Evolutionary conservation across 1,139 yeast species (phyloP).

Genomic region (Arxiozyma heterogenica): DNA sequence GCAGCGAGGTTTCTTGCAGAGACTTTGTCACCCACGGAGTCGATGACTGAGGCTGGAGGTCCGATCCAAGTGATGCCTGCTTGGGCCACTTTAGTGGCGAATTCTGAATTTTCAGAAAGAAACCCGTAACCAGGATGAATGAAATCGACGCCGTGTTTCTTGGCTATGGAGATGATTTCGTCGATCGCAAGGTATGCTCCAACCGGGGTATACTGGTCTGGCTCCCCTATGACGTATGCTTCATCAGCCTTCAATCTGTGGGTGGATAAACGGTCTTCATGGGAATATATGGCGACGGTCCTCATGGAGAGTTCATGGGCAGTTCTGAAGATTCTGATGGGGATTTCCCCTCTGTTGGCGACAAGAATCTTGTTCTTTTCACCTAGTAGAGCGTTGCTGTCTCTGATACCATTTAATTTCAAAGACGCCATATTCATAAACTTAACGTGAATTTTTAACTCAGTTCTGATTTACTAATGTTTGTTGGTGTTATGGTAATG

Average conservation of each 20-base stretch:
- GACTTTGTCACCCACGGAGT: slow-evolving; percentile 97
- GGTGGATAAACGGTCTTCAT: slow-evolving; percentile 91
- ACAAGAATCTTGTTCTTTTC: slow-evolving; percentile 59
- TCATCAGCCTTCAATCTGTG: slow-evolving; percentile 91
- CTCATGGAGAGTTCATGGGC: slow-evolving; percentile 98
- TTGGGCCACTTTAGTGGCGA: slow-evolving; percentile 85
- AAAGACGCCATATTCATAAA: not conserved
- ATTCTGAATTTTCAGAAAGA: slow-evolving; percentile 86
- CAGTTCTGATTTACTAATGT: too few relatives aligned
- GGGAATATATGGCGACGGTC: slow-evolving; percentile 94
- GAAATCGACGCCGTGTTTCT: slow-evolving; percentile 82
- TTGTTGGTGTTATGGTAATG: too few relatives aligned
- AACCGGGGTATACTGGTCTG: slow-evolving; percentile 88
- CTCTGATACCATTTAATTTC: slow-evolving; percentile 10
- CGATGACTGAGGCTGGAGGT: slow-evolving; percentile 81
- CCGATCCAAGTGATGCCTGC: slow-evolving; percentile 96
- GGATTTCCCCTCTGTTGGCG: slow-evolving; percentile 95
- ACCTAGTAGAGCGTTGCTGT: slow-evolving; percentile 10
- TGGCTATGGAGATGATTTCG: slow-evolving; percentile 86
- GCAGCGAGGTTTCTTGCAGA: slow-evolving; percentile 84
- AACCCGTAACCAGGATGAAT: slow-evolving; percentile 99
- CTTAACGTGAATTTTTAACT: too few relatives aligned
- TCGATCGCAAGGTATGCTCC: slow-evolving; percentile 95
- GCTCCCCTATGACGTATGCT: slow-evolving; percentile 82
- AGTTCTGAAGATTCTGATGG: slow-evolving; percentile 83